Percentiles rank a stretch among this genome's conserved stretches.
These are phyloP conservation scores for Saccharomycopsis crataegensis DNA, from an alignment of 1,139 yeast genomes.

Conservation along the genomic window DNA sequence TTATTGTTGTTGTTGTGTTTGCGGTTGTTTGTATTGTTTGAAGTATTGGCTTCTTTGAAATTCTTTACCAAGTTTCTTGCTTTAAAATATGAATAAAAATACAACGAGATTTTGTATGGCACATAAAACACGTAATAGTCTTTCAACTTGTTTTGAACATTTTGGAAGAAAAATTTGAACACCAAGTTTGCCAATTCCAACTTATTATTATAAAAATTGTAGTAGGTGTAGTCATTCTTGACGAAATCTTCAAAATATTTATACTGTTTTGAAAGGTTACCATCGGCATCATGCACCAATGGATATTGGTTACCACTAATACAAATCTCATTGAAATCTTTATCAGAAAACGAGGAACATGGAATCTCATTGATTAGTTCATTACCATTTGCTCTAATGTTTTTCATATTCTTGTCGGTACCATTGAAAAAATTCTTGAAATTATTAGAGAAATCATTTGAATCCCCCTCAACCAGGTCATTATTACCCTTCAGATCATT, in stretches of 20 bases:
- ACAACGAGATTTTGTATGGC: conserved; percentile 13
- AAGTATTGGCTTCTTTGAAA: background rate
- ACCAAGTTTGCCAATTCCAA: conserved; percentile 15
- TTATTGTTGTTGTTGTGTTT: no score
- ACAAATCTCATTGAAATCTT: conserved; percentile 13
- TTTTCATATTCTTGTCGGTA: background rate
- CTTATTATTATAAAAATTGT: conserved; percentile 16
- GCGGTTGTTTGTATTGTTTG: no score
- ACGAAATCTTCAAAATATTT: conserved; percentile 8
- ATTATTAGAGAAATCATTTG: conserved; percentile 7
- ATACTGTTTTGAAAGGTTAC: conserved; percentile 4
- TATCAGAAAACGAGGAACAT: conserved; percentile 5
- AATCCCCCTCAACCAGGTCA: background rate
- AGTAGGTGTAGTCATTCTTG: conserved; percentile 9
- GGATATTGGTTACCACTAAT: conserved; percentile 13
- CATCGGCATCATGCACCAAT: background rate
- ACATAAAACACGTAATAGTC: conserved; percentile 19
- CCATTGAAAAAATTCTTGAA: conserved; percentile 3
- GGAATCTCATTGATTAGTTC: conserved; percentile 3
- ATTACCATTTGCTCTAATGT: background rate
- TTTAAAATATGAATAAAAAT: conserved; percentile 18
- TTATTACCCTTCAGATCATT: background rate
- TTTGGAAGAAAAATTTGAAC: conserved; percentile 18
- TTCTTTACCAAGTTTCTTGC: conserved; percentile 16
- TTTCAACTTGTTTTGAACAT: conserved; percentile 7